Evolutionary conservation across 345 rosid species (phyloP), one percentile per base, ranked within the genome.

Genomic region (Heritiera fomes): DNA sequence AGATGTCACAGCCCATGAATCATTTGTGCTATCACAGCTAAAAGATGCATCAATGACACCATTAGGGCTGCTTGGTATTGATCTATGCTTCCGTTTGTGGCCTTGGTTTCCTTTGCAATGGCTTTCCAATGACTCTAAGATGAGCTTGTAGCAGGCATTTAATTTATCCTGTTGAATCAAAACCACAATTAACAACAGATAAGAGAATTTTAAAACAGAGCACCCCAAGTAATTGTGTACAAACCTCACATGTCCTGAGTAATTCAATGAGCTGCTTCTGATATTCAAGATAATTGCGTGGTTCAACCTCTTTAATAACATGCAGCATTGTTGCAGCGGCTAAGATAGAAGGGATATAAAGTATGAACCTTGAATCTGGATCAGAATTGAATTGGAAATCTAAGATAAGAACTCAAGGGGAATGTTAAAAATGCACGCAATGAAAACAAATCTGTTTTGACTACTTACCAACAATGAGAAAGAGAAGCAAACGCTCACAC

Each of bases 241-340:
- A 52, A 23, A 95, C 98, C 98, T 93, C 84, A 64, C 80, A 81
- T 75, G 83, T 81, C 87, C 87, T 87, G 77, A 90, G 97, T 65
- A 90, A 83, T 76, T 77, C 71, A 83, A 86, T 75, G 7, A 95
- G 89, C 85, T 89, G 91, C 75, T 86, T 84, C 73, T 85, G 91
- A 81, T 88, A 87, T 76, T 89, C 89, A 69, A 78, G 74, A 75
- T 83, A 84, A 61, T 87, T 86, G 75, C 77, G 80, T 40, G 92
- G 89, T 80, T 87, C 90, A 75, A 85, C 82, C 74, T 89, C 95
- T 81, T 89, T 86, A 67, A 89, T 85, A 75, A 85, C 88, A 85
- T 83, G 86, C 77, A 88, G 86, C 93, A 95, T 91, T 77, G 81
- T 85, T 47, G 98, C 94, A 75, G 96, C 78, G 67, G 99, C 99